Base-by-base conservation (phyloP, 2,329 filamentous ascomycete genomes). In the Fusarium albidum region DNA sequence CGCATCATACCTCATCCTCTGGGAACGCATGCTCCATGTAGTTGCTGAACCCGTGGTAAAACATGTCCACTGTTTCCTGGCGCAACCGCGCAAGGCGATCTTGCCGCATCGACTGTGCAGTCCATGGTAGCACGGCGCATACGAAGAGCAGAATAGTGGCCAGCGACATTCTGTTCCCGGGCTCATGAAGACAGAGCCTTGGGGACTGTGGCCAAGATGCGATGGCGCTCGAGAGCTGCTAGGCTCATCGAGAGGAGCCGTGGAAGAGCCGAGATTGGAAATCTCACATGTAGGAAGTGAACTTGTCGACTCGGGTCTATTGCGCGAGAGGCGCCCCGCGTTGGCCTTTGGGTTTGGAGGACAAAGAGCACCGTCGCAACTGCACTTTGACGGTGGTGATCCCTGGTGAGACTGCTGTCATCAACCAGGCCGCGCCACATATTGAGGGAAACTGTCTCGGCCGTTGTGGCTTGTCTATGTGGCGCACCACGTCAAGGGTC, bases 21-120 rank as follows among this genome's bases (percentile, higher is more conserved):
- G 95, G 95, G 69, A 97, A 99, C 52, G 93, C 95, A 73, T 96
- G 82, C 61, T 84, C 77, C 87, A 97, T 95, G 78, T 99, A 99
- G 73, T 94, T 96, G 75, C 93, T 87, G 77, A 88, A 98, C 55
- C 95, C 95, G 79, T 99, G 95, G 74, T 96, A 96, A 79, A 98
- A 98, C 82, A 98, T 92, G 64, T 91, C 82, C 52, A 86, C 82
- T 10, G 85, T 86, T 52, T 86, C 81, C 60, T 77, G 79, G 46
- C 85, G 80, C 66, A 88, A 72, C 64, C 81, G 75, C 41, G 79
- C 77, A 53, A 87, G 76, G 64, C 77, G 79, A 53, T 77, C 77
- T n/a, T 79, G 74, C 33, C 78, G 78, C 84, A 88, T 87, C 29
- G 81, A 79, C 44, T 60, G 61, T 15, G 66, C 68, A 26, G 73